Evolutionary conservation across 768 basidiomycete species (phyloP).

Genomic region (Russula olivacea): DNA sequence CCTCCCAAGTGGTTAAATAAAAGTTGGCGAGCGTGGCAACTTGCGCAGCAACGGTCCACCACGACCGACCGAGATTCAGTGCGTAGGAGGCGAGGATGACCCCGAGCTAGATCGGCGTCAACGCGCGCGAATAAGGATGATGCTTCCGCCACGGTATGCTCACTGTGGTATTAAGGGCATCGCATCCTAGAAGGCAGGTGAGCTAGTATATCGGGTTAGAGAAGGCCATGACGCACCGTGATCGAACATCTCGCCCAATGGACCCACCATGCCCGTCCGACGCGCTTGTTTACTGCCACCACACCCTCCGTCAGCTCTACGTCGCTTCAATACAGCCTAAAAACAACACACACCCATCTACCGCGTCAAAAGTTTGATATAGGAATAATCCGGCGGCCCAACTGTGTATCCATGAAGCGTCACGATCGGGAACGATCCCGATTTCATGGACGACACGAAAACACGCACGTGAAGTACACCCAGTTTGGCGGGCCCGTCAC

Average conservation of each 20-base stretch:
- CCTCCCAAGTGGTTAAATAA: constrained; percentile 72
- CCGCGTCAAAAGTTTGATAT: constrained; percentile 86
- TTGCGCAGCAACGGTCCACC: constrained; percentile 95
- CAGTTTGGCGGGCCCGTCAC: constrained; percentile 63
- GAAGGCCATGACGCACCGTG: constrained; percentile 55
- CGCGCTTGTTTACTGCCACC: constrained; percentile 81
- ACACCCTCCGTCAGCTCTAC: background rate
- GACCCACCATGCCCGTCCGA: constrained; percentile 95
- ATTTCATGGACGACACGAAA: background rate
- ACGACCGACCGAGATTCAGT: constrained; percentile 85
- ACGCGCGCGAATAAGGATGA: background rate
- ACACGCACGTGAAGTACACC: constrained; percentile 82
- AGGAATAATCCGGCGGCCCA: constrained; percentile 86
- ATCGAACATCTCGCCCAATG: constrained; percentile 96
- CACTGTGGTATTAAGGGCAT: constrained; percentile 93
- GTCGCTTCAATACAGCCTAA: constrained; percentile 4
- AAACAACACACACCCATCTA: constrained; percentile 60
- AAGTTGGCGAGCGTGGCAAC: constrained; percentile 62
- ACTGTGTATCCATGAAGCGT: constrained; percentile 35
- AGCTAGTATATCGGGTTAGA: background rate
- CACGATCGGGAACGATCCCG: background rate
- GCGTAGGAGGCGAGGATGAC: constrained; percentile 77
- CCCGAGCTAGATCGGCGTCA: constrained; percentile 56
- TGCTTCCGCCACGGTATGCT: background rate
- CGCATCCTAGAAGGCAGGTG: constrained; percentile 52